Base-by-base conservation (phyloP, 176 grass and related monocot genomes). In the Juncus effusus region DNA sequence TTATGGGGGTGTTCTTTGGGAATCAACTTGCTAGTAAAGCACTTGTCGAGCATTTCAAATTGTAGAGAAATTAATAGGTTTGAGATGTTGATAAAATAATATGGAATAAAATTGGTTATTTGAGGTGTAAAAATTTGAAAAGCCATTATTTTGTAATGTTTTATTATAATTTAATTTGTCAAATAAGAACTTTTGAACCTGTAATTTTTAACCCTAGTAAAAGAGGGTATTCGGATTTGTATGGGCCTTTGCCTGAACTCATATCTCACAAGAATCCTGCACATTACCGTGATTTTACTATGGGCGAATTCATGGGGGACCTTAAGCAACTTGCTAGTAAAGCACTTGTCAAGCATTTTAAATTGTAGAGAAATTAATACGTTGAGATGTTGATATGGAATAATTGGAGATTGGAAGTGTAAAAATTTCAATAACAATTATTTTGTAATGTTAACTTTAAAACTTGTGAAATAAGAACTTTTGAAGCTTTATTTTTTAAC, bases 151-250 rank as follows among this genome's bases (percentile, higher is more conserved):
- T 28, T 28, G 19, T 28, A 28, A 28, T 28, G 19, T 28, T 28
- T 28, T 28, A 28, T 28, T 28, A 1, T 28, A 28, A 28, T 28
- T 28, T 28, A 28, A 28, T 28, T 28, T 28, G 19, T 28, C 19
- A 28, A 28, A 28, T 28, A 28, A 28, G 19, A 28, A 28, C 19
- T 28, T 28, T 28, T 28, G 19, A 28, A 28, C 19, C 51, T 38
- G 53, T 84, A 15, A 90, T 95, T 63, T 87, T 85, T 56, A 90
- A 76, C 60, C 91, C 86, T 59, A 75, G 67, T 6, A 90, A 80
- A 60, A 74, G 72, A 51, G 83, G 68, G 35, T 75, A 84, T 4
- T 68, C 81, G 1, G 64, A 51, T 54, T 80, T 85, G 2, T 90
- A 95, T 77, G 91, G 91, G 50, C 83, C 83, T 56, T 75, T 90